Conservation (phyloP, 371 early-diverging fungal species). For the Syncephalastrum sp. region DNA sequence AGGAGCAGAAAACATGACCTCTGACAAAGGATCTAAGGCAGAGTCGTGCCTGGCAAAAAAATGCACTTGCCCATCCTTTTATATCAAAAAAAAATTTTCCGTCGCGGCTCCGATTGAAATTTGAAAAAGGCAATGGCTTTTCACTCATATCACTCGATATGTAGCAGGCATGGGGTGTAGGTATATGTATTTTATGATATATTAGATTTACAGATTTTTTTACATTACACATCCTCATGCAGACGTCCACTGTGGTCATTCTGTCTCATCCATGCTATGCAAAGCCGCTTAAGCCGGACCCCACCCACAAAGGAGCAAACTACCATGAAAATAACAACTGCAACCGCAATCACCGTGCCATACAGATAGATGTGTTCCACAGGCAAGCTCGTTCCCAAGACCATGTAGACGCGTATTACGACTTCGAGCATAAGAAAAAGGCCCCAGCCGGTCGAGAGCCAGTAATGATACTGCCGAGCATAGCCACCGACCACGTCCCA, state of each 20-base stretch:
- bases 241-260: not conserved
- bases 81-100: too few species aligned
- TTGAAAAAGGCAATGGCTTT: too few species aligned
- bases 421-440: conserved; percentile 2
- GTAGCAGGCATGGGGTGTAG: too few species aligned
- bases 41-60: conserved; percentile 23
- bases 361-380: conserved; percentile 22
- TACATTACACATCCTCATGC: too few species aligned
- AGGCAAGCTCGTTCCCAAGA: not conserved
- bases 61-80: too few species aligned
- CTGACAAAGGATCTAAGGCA: conserved; percentile 54
- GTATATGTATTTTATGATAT: too few species aligned
- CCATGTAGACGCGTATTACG: conserved; percentile 6
- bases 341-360: conserved; percentile 18
- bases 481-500: conserved; percentile 15
- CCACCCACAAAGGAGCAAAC: not conserved
- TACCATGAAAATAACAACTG: conserved; percentile 3
- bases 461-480: conserved; percentile 1
- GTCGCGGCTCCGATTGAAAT: too few species aligned
- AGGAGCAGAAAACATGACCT: not conserved
- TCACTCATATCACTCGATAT: too few species aligned
- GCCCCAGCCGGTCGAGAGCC: conserved; percentile 10
- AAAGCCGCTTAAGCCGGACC: not conserved
- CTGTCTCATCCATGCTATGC: not conserved
- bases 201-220: too few species aligned